These are phyloP conservation scores for Penicillium silybi DNA, from an alignment of 495 filamentous ascomycete species.

Conservation along the genomic window DNA sequence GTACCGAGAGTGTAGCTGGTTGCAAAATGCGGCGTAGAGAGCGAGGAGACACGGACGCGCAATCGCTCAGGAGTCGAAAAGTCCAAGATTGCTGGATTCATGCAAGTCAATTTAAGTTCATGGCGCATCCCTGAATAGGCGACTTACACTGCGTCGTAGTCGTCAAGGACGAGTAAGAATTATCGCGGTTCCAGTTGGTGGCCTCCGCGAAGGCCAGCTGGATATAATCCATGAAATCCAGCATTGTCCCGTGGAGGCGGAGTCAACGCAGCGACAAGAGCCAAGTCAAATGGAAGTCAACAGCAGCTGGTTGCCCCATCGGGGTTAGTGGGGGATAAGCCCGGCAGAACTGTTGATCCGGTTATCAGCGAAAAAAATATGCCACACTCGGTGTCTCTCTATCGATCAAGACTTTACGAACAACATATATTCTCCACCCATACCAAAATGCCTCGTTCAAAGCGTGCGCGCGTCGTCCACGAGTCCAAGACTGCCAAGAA, in stretches of 20 bases:
- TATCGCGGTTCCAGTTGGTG: conserved; percentile 88
- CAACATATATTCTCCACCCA: not conserved
- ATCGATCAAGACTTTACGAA: not conserved
- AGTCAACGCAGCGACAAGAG: not conserved
- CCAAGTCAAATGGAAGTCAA: not conserved
- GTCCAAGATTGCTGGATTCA: conserved; percentile 65
- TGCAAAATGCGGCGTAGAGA: conserved; percentile 85
- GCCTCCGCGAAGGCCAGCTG: conserved; percentile 86
- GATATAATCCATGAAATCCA: conserved; percentile 98
- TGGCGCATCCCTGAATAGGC: conserved; percentile 8
- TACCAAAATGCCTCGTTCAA: conserved; percentile 87
- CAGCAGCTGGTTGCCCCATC: conserved; percentile 35
- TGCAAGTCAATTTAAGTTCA: not conserved
- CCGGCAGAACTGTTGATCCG: conserved; percentile 37
- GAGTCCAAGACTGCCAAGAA: conserved; percentile 90
- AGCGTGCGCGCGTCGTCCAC: conserved; percentile 83
- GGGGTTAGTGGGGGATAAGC: conserved; percentile 36
- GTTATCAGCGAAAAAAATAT: conserved; percentile 41
- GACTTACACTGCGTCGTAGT: conserved; percentile 73
- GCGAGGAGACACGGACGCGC: conserved; percentile 71
- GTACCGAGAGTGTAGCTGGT: conserved; percentile 85
- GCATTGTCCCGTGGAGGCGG: conserved; percentile 52
- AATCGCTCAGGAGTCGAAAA: conserved; percentile 82
- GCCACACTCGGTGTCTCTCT: conserved; percentile 12
- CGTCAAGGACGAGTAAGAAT: conserved; percentile 84